These are phyloP conservation scores for Saccharomycopsis phalli DNA, from an alignment of 1,139 yeast genomes.

Conservation along the genomic window DNA sequence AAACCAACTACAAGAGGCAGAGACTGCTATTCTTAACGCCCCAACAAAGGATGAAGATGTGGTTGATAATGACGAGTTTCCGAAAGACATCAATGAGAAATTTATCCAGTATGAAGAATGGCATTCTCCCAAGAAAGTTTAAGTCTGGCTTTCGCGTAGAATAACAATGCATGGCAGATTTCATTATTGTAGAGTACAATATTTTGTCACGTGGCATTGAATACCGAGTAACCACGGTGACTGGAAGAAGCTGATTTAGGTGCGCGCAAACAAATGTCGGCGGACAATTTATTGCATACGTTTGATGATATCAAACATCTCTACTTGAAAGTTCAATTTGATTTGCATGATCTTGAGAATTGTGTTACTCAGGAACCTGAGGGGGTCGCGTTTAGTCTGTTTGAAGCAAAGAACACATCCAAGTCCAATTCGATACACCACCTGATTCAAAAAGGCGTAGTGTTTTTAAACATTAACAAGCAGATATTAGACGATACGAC, in stretches of 20 bases:
- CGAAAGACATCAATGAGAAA: constrained; percentile 12
- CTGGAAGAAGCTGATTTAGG: no score
- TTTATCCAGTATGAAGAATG: constrained; percentile 17
- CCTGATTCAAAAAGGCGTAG: constrained; percentile 6
- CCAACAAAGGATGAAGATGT: constrained; percentile 12
- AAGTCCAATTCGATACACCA: constrained; percentile 3
- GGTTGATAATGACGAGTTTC: constrained; percentile 14
- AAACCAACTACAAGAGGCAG: neutral
- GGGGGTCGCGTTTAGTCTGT: neutral
- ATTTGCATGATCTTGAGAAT: neutral
- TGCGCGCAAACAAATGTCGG: no score
- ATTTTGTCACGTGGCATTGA: no score
- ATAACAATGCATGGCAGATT: neutral
- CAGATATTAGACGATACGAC: neutral
- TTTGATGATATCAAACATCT: neutral
- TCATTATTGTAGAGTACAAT: no score
- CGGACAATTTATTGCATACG: no score
- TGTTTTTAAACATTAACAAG: constrained; percentile 2
- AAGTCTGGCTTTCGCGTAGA: neutral
- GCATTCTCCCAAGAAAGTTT: constrained; percentile 13
- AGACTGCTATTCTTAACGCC: neutral
- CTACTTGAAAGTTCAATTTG: neutral
- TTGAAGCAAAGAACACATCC: neutral
- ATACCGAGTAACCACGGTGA: no score
- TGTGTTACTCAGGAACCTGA: neutral